These are phyloP conservation scores for Aspergillus sp. DNA, from an alignment of 2,329 filamentous ascomycete genomes.

Conservation along the genomic window DNA sequence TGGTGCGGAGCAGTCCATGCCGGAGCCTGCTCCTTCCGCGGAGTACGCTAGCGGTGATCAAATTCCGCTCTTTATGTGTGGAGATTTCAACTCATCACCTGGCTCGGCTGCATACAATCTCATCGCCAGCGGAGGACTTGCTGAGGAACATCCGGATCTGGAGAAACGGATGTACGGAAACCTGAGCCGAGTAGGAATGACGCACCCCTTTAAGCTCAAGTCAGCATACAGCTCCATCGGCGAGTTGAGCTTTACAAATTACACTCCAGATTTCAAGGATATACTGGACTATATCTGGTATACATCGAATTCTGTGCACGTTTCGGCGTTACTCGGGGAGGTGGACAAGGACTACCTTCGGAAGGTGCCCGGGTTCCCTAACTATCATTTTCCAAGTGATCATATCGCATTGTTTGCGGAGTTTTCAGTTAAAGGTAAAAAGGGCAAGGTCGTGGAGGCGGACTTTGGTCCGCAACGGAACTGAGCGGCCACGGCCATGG, in stretches of 20 bases:
- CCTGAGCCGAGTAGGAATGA: constrained; percentile 88
- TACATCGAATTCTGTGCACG: constrained; percentile 83
- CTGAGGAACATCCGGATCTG: constrained; percentile 77
- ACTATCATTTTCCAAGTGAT: constrained; percentile 91
- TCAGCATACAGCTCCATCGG: constrained; percentile 84
- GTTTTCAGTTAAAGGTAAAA: constrained; percentile 83
- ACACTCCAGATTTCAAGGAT: constrained; percentile 87
- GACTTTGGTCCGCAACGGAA: constrained; percentile 58
- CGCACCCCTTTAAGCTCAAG: constrained; percentile 90
- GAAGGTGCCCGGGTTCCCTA: constrained; percentile 85
- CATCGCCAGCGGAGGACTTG: constrained; percentile 75
- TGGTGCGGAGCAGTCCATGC: constrained; percentile 47
- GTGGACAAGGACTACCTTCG: constrained; percentile 83
- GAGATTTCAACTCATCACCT: constrained; percentile 90
- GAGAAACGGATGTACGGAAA: constrained; percentile 83
- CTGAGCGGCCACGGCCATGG: constrained; percentile 24
- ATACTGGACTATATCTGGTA: constrained; percentile 99
- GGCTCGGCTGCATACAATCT: constrained; percentile 91
- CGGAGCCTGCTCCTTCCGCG: constrained; percentile 73
- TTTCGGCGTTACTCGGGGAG: constrained; percentile 79
- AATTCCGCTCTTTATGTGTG: constrained; percentile 87
- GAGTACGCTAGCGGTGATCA: constrained; percentile 84
- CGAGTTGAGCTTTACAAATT: constrained; percentile 92
- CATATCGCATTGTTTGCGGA: constrained; percentile 88
- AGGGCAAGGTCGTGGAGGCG: constrained; percentile 69